Percentiles rank a stretch among this genome's conserved stretches.
phyloP scores from a whole-genome alignment of 768 basidiomycete genomes.

The Phlebiopsis gigantea region DNA sequence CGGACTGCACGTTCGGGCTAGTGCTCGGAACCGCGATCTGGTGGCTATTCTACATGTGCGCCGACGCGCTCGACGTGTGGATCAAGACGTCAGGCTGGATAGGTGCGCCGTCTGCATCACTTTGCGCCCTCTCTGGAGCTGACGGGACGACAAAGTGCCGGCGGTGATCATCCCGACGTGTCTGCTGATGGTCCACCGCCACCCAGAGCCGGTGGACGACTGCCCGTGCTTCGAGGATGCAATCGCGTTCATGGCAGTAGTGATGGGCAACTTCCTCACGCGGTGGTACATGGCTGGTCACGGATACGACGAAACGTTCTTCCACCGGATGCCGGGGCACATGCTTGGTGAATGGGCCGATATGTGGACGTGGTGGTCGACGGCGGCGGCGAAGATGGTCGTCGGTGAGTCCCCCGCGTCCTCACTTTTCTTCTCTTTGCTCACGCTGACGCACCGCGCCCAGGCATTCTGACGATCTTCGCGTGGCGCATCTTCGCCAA shows the following conservation, averaged over 20 bases:
- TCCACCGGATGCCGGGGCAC: slow-evolving; percentile 52
- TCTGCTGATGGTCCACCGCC: slow-evolving; percentile 75
- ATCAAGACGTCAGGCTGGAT: slow-evolving; percentile 31
- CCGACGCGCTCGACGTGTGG: slow-evolving; percentile 38
- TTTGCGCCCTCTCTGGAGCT: slow-evolving; percentile 15
- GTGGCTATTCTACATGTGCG: slow-evolving; percentile 34
- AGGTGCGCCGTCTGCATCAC: slow-evolving; percentile 24
- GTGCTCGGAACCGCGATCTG: slow-evolving; percentile 65
- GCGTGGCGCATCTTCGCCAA: slow-evolving; percentile 88
- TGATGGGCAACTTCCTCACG: slow-evolving; percentile 66
- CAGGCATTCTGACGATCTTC: slow-evolving; percentile 78
- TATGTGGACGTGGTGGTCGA: slow-evolving; percentile 29
- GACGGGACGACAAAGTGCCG: slow-evolving; percentile 39
- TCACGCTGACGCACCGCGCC: not conserved
- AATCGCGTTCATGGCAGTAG: slow-evolving; percentile 85
- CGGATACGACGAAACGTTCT: slow-evolving; percentile 30
- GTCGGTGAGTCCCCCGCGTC: slow-evolving; percentile 31
- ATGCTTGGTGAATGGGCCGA: slow-evolving; percentile 37
- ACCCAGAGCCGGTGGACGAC: slow-evolving; percentile 92
- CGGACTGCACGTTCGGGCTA: slow-evolving; percentile 62
- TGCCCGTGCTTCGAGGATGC: slow-evolving; percentile 99
- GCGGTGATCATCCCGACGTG: slow-evolving; percentile 55
- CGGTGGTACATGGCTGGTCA: slow-evolving; percentile 55
- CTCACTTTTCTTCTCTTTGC: not conserved
- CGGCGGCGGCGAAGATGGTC: slow-evolving; percentile 35